Evolutionary conservation across 192 early-diverging fungal genomes (phyloP), one percentile per base, ranked within the genome.

Genomic region (Phycomyces blakesleeanus): DNA sequence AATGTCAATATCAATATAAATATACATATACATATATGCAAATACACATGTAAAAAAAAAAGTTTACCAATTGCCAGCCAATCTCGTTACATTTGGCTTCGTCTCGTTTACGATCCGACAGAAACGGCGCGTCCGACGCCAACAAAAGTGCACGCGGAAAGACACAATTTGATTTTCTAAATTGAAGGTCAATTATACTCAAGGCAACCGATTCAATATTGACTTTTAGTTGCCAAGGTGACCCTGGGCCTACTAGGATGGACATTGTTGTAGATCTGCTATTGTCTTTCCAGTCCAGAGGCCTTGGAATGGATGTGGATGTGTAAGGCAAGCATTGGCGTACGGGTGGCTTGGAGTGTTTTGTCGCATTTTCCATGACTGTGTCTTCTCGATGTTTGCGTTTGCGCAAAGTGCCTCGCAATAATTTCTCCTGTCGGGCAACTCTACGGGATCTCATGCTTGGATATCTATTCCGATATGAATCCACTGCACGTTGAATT

Each of bases 401-500:
- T 52, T 77, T 80, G 39, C 81, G 73, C 51, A 83, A 65, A 14
- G 75, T 87, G 6, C 81, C 76, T 38, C 83, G 82, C 21, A 68
- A 57, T 11, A 79, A 66, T 75, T 93, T 91, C 64, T 93, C 91
- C 55, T 87, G 79, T 42, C 92, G 76, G 7, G 83, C 81, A 1
- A 88, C 85, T 18, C 94, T 78, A 15, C 94, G 81, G 26, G 88
- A 89, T 58, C 87, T 78, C 69, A 85, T 79, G 18, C 85, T 86
- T 2, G 84, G 80, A 38, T 85, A 84, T 18, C 84, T 78, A 60
- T 91, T 87, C 27, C 89, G 78, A 57, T 89, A 89, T 52, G 80
- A 87, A 70, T 93, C 90, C 0, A 96, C 93, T 0, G 92, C 93
- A 0, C 89, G 81, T 61, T 94, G 91, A 58, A 96, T 72, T 38